Conservation (phyloP, 352 stramenopile genomes). For the Pythium apleroticum region DNA sequence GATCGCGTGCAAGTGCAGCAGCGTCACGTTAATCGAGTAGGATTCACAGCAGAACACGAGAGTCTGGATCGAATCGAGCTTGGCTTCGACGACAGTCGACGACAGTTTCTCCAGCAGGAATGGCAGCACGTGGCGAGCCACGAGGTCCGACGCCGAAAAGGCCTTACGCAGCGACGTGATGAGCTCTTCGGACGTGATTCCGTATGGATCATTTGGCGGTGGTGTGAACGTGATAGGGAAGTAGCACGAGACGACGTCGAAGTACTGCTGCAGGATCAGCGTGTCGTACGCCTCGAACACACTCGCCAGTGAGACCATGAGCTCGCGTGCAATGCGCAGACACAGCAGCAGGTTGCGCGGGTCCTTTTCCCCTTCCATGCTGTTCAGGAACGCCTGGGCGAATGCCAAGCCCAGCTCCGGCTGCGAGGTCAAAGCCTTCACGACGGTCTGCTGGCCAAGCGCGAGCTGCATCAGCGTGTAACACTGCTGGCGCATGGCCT, state of each 20-base stretch:
- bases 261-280: slow-evolving; percentile 82
- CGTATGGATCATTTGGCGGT: slow-evolving; percentile 89
- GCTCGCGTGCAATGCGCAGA: slow-evolving; percentile 63
- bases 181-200: slow-evolving; percentile 87
- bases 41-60: slow-evolving; percentile 79
- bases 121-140: slow-evolving; percentile 79
- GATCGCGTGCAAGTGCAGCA: slow-evolving; percentile 69
- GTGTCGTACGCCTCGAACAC: slow-evolving; percentile 70
- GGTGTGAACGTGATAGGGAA: slow-evolving; percentile 92
- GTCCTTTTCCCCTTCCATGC: slow-evolving; percentile 91
- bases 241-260: slow-evolving; percentile 90
- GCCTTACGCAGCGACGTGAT: slow-evolving; percentile 76
- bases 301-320: slow-evolving; percentile 54
- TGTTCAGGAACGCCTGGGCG: slow-evolving; percentile 70
- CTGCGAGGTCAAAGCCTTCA: slow-evolving; percentile 43
- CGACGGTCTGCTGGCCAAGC: slow-evolving; percentile 58
- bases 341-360: slow-evolving; percentile 83
- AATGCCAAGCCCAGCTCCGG: slow-evolving; percentile 46
- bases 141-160: slow-evolving; percentile 74
- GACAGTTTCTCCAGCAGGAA: slow-evolving; percentile 89
- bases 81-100: slow-evolving; percentile 74
- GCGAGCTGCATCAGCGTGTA: slow-evolving; percentile 80
- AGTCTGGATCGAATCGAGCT: slow-evolving; percentile 80
- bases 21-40: slow-evolving; percentile 78
- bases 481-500: slow-evolving; percentile 86